Conservation (phyloP, 139 green algal genomes). For the Chlamydomonas schloesseri region DNA sequence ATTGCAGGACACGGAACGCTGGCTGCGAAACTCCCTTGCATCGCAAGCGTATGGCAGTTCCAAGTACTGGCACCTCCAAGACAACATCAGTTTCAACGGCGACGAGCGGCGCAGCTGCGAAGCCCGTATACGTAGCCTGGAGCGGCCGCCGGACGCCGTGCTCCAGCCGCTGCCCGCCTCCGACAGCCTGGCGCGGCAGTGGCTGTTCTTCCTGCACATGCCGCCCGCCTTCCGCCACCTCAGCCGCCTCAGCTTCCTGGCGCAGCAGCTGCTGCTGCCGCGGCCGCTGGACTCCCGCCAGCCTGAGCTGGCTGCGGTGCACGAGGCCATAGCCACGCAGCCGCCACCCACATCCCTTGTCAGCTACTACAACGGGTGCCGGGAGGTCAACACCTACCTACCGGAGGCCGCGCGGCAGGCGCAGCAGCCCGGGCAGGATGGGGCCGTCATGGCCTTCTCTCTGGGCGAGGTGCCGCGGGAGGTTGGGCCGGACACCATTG, state of each 20-base stretch:
- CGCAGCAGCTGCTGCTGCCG: slow-evolving; percentile 65
- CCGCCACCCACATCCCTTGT: not conserved
- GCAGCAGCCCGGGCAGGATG: not conserved
- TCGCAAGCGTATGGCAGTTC: not conserved
- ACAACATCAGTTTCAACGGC: not conserved
- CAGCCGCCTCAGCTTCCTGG: slow-evolving; percentile 55
- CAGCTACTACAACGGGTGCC: slow-evolving; percentile 41
- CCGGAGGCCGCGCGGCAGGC: not conserved
- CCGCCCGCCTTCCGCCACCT: slow-evolving; percentile 54
- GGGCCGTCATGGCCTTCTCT: slow-evolving; percentile 28
- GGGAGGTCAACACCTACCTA: slow-evolving; percentile 14
- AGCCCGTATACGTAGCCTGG: not conserved
- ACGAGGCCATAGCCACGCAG: not conserved
- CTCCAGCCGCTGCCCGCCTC: slow-evolving; percentile 61
- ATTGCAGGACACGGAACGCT: not conserved
- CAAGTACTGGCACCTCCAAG: not conserved
- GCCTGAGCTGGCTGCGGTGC: not conserved
- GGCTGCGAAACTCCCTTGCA: not conserved
- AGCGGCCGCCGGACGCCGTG: slow-evolving; percentile 50
- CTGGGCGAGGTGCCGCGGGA: not conserved
- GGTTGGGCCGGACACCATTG: slow-evolving; percentile 44
- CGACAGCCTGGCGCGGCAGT: not conserved
- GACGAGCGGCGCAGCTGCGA: no score
- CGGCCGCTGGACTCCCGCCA: not conserved
- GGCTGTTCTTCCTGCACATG: slow-evolving; percentile 72